Evolutionary conservation across 129 eudicot genomes (phyloP), one percentile per base, ranked within the genome.

Genomic region (Tagetes erecta): DNA sequence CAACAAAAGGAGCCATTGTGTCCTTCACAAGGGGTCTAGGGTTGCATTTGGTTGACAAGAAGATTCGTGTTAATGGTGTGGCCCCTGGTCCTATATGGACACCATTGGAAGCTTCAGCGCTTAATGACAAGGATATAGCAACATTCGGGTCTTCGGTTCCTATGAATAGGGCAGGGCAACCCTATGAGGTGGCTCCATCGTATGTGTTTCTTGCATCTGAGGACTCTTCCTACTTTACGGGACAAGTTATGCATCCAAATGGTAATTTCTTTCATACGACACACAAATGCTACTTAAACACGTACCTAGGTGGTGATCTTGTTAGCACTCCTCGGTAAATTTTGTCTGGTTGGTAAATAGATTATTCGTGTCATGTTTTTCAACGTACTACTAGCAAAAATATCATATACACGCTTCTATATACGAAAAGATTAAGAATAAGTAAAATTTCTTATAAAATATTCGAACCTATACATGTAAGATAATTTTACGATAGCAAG

Each of bases 81-180:
- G 98, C 98, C 6, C 98, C 95, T 0, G 98, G 96, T 0, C 95
- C 95, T 0, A 68, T 92, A 2, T 93, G 96, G 98, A 93, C 98
- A 0, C 98, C 98, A 1, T 55, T 90, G 63, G 82, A 87, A 49
- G 91, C 95, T 7, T 81, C 98, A 0, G 78, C 98, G 0, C 76
- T 80, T 10, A 49, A 66, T 2, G 89, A 83, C 13, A 80, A 93
- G 33, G 81, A 93, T 60, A 65, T 69, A 10, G 59, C 74, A 0
- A 78, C 20, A 6, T 90, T 93, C 1, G 96, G 98, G 49, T 51
- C 76, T 1, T 53, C 77, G 36, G 91, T 84, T 70, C 91, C 96
- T 0, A 87, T 93, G 96, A 67, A 76, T 63, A 81, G 96, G 81
- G 96, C 96, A 0, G 95, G 84, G 13, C 96, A 93, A 81, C 96